phyloP scores from a whole-genome alignment of 305 asterid genomes.

The Fraxinus dipetala region DNA sequence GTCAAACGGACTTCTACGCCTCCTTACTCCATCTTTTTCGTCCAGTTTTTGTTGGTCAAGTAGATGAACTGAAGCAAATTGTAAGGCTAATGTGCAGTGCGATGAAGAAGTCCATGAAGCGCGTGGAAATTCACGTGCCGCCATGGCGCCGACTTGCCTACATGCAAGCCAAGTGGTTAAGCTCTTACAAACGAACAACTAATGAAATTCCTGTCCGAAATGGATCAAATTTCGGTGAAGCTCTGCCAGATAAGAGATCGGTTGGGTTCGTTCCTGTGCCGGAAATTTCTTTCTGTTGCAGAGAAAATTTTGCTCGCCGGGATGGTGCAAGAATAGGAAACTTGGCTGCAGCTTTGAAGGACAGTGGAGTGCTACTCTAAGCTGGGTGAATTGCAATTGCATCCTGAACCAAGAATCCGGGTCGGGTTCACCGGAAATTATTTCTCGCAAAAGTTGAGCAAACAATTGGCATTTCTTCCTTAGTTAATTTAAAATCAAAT shows the following conservation, averaged over 20 bases:
- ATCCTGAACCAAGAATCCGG: not conserved
- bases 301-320: not conserved
- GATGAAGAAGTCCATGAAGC: slow-evolving; percentile 54
- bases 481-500: not conserved
- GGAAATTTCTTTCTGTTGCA: not conserved
- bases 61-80: slow-evolving; percentile 53
- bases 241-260: slow-evolving; percentile 17
- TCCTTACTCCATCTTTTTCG: slow-evolving; percentile 46
- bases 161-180: slow-evolving; percentile 68
- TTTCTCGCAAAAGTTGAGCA: no score
- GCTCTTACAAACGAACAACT: slow-evolving; percentile 49
- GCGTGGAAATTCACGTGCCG: slow-evolving; percentile 46
- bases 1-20: slow-evolving; percentile 46
- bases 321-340: slow-evolving; percentile 38
- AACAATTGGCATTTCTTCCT: not conserved
- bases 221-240: not conserved
- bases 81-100: slow-evolving; percentile 59
- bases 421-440: not conserved
- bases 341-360: slow-evolving; percentile 47
- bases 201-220: slow-evolving; percentile 34
- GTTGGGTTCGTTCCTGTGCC: slow-evolving; percentile 41
- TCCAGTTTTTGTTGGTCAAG: slow-evolving; percentile 41
- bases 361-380: not conserved
- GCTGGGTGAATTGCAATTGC: not conserved
- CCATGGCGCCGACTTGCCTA: slow-evolving; percentile 75